Percentiles rank a stretch among this genome's conserved stretches.
phyloP scores from a whole-genome alignment of 108 stramenopile species.

The Parmales sp. region DNA sequence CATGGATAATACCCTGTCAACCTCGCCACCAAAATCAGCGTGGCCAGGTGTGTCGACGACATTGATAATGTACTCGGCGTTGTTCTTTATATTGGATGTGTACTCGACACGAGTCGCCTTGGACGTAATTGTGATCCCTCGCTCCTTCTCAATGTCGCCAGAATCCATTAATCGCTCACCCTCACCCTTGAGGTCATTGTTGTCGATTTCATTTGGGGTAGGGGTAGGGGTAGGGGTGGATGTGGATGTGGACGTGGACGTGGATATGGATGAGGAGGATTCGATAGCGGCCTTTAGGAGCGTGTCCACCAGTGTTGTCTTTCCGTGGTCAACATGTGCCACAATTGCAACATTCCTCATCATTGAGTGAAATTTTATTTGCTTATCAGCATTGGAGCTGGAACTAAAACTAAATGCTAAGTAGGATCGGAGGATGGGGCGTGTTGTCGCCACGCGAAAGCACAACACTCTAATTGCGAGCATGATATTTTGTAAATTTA shows the following conservation, averaged over 20 bases:
- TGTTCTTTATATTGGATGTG: constrained; percentile 19
- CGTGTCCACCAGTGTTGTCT: constrained; percentile 88
- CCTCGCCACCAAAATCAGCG: constrained; percentile 92
- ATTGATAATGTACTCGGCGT: constrained; percentile 44
- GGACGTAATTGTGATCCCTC: constrained; percentile 92
- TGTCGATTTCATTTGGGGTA: constrained; percentile 11
- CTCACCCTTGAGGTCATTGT: constrained; percentile 26
- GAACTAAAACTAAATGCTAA: too few species aligned
- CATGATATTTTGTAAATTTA: too few species aligned
- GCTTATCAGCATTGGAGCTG: too few species aligned
- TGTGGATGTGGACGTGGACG: neutral
- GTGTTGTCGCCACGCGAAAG: too few species aligned
- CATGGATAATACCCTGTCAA: constrained; percentile 77
- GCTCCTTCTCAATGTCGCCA: constrained; percentile 86
- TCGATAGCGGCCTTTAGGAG: constrained; percentile 36
- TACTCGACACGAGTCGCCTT: constrained; percentile 78
- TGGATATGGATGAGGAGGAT: neutral
- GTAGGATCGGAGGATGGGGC: too few species aligned
- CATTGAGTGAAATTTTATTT: neutral
- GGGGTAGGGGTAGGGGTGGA: neutral
- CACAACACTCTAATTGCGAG: too few species aligned
- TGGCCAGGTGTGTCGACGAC: constrained; percentile 91
- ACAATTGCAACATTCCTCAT: constrained; percentile 83
- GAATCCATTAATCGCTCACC: constrained; percentile 74
- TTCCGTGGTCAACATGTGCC: constrained; percentile 96